phyloP scores from a whole-genome alignment of 176 grass and related monocot species.

The Juncus effusus region DNA sequence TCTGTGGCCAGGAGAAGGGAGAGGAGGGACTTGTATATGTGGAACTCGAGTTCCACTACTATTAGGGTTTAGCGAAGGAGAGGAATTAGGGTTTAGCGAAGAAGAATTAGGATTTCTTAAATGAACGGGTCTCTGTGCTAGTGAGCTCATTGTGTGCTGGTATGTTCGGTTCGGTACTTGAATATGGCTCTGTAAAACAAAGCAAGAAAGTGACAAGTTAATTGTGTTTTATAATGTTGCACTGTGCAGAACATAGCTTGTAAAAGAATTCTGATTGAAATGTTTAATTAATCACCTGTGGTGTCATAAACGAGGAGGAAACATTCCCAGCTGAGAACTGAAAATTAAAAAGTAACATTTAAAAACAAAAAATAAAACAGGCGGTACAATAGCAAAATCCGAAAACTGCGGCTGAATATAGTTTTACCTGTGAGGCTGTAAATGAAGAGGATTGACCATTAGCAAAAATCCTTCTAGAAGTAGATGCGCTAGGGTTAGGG shows the following conservation, averaged over 20 bases:
- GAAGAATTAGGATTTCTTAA: constrained; percentile 1
- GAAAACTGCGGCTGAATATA: neutral
- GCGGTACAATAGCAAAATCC: too few relatives aligned
- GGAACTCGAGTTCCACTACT: neutral
- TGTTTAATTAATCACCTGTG: constrained; percentile 20
- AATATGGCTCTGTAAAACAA: constrained; percentile 3
- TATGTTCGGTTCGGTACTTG: constrained; percentile 17
- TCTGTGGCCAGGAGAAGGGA: neutral
- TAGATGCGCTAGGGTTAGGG: neutral
- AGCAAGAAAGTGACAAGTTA: too few relatives aligned
- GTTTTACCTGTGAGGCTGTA: constrained; percentile 16
- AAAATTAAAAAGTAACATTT: too few relatives aligned
- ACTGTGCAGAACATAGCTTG: neutral
- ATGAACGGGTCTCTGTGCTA: neutral
- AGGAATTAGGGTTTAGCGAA: too few relatives aligned
- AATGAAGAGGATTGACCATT: constrained; percentile 24
- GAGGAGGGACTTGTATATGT: neutral
- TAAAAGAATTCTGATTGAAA: neutral
- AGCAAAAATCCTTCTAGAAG: constrained; percentile 20
- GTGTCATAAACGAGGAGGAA: neutral
- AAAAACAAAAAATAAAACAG: too few relatives aligned
- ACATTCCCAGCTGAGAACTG: too few relatives aligned
- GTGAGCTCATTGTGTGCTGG: constrained; percentile 4
- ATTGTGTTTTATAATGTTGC: too few relatives aligned
- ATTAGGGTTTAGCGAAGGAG: too few relatives aligned